A percentile compares a stretch with the other conserved stretches of the same genome.
These are phyloP conservation scores for Phytopythium mirpurense DNA, from an alignment of 352 stramenopile species.

Conservation along the genomic window DNA sequence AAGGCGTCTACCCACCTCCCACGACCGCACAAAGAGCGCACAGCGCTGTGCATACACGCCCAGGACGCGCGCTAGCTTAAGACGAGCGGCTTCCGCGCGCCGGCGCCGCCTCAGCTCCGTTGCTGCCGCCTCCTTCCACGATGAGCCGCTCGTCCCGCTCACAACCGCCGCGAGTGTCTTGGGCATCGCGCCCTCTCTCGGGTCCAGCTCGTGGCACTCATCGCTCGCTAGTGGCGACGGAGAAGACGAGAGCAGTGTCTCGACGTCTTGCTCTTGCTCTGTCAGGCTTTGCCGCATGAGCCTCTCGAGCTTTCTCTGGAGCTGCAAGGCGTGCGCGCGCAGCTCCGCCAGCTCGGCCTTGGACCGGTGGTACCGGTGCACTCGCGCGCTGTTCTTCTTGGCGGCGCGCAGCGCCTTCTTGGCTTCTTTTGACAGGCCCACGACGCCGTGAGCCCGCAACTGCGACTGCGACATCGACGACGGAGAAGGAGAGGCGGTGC, in stretches of 20 bases:
- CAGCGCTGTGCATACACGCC: not conserved
- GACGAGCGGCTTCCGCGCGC: not conserved
- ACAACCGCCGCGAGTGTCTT: not conserved
- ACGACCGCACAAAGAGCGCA: not conserved
- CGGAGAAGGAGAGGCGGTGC: not conserved
- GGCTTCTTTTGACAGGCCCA: not conserved
- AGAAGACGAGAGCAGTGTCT: not conserved
- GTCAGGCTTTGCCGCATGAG: not conserved
- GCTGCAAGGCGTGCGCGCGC: not conserved
- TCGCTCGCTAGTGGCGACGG: constrained; percentile 1
- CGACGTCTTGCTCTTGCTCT: not conserved
- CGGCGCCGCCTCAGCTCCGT: not conserved
- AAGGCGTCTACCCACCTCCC: constrained; percentile 1
- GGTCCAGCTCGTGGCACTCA: not conserved
- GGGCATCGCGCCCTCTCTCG: not conserved
- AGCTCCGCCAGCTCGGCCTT: constrained; percentile 4
- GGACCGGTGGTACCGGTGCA: constrained; percentile 7
- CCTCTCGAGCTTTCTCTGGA: not conserved
- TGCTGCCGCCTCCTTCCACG: constrained; percentile 2
- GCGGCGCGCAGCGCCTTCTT: not conserved
- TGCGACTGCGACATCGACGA: not conserved
- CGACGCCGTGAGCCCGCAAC: no score
- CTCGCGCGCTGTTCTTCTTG: constrained; percentile 7
- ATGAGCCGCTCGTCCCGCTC: not conserved
- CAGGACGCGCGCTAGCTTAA: not conserved